Evolutionary conservation across 257 asterid genomes (phyloP), one percentile per base, ranked within the genome.

Genomic region (Capsicum pubescens): DNA sequence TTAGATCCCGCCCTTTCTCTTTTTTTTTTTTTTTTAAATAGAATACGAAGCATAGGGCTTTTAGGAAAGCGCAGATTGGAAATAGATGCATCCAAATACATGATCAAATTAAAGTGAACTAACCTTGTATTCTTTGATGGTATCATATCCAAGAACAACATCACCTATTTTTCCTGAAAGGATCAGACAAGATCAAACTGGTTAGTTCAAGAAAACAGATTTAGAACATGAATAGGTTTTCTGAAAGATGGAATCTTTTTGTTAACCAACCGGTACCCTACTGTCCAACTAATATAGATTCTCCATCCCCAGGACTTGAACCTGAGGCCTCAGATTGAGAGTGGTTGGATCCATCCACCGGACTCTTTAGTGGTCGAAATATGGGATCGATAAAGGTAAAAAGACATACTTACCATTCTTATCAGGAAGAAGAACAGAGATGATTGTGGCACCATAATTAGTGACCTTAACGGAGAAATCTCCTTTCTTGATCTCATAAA

Each of bases 401-500:
- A 26, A 26, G 1, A 26, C 32, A 26, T 1, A 26, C 81, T 5
- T 19, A 95, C 98, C 99, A 39, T 94, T 81, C 77, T 90, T 91
- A 88, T 95, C 98, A 10, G 99, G 98, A 71, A 95, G 90, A 86
- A 94, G 52, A 68, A 95, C 90, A n/a, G 98, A 95, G 15, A 91
- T 86, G 85, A 95, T 88, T 77, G 94, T 92, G 77, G 99, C 99
- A 55, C 99, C 99, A 83, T 83, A 94, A 76, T 95, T 90, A 0
- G 98, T 93, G 79, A 95, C 86, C 83, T 90, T 94, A 3, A 95
- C 46, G 12, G 89, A 58, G 19, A 82, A 42, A 71, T 85, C 68
- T n/a, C 85, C 87, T 9, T 85, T 83, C 4, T 72, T 71, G 2
- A 85, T 77, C 55, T 85, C 85, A 19, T 60, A 85, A 7, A 61